Base-by-base conservation (phyloP, 225 moss, liverwort and hornwort species). In the Neckera pumila region DNA sequence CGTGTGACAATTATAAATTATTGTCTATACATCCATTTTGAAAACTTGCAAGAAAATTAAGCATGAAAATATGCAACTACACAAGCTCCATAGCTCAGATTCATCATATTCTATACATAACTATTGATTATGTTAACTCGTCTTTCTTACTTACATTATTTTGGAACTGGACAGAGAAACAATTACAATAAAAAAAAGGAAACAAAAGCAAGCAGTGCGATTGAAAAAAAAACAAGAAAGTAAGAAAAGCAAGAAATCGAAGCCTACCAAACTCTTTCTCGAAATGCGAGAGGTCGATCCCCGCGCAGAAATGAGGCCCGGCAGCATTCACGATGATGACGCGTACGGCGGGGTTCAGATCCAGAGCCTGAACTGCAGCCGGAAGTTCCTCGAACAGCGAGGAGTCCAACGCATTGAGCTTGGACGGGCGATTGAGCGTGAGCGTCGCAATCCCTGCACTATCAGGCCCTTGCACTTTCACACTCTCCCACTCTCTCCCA, bases 221-320 rank as follows among this genome's bases (percentile, higher is more conserved):
- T 38, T 25, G 31, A 12, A n/a, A 78, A 36, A 36, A 38, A 76
- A 23, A 11, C 49, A 75, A 54, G 10, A 56, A 62, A 33, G 22
- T 36, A 61, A 8, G 45, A 84, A 84, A 81, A 60, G 42, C 60
- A 70, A 84, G 54, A 38, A 69, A 81, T 63, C 27, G 25, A 45
- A 61, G 54, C 53, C 36, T 92, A 92, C 92, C 92, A n/a, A 60
- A n/a, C 60, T 77, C 49, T 16, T 88, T 54, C 20, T 87, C 67
- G 65, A 96, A 65, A 62, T 85, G 49, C 25, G 84, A 77, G 79
- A 98, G 89, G 86, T 98, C 96, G 76, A 98, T 98, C 66, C 98
- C 98, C 20, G 96, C 89, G 90, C 98, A 98, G 88, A 98, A 98
- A 74, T 98, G 94, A 77, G 84, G 90, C 34, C 98, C 98, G 31